A percentile compares a stretch with the other conserved stretches of the same genome.
Conservation (phyloP, 805 yeast genomes). For the Sungouiella thailandica region DNA sequence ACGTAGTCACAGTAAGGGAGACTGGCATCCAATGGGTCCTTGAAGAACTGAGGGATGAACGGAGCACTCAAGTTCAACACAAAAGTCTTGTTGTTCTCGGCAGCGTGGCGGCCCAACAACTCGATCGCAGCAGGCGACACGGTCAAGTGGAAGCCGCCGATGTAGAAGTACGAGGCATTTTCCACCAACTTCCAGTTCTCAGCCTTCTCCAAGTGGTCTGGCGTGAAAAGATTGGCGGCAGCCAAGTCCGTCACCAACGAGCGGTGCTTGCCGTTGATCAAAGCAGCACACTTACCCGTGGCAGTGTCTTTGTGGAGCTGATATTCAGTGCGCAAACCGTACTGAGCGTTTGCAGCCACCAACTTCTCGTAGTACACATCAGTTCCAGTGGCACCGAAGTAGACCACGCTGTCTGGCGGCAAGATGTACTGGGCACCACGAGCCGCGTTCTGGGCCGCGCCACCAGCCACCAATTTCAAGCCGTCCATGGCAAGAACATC, state of each 20-base stretch:
- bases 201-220: slow-evolving; percentile 79
- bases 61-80: slow-evolving; percentile 93
- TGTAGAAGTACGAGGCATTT: slow-evolving; percentile 76
- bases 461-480: slow-evolving; percentile 86
- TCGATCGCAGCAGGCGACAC: slow-evolving; percentile 94
- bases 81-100: slow-evolving; percentile 71
- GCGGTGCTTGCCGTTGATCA: slow-evolving; percentile 82
- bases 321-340: slow-evolving; percentile 86
- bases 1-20: slow-evolving; percentile 86
- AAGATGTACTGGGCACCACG: slow-evolving; percentile 95
- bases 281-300: slow-evolving; percentile 98
- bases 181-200: slow-evolving; percentile 88
- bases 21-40: slow-evolving; percentile 75
- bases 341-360: slow-evolving; percentile 74
- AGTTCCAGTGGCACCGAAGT: slow-evolving; percentile 95
- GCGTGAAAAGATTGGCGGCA: slow-evolving; percentile 96
- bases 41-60: slow-evolving; percentile 92
- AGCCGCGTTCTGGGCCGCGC: slow-evolving; percentile 99
- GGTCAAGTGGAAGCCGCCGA: slow-evolving; percentile 99
- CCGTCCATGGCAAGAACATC: slow-evolving; percentile 63
- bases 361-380: slow-evolving; percentile 83
- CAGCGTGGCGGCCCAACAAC: slow-evolving; percentile 88
- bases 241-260: slow-evolving; percentile 93
- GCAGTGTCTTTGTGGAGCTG: slow-evolving; percentile 70
- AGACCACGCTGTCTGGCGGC: slow-evolving; percentile 76